Evolutionary conservation across 2,329 filamentous ascomycete genomes (phyloP).

Genomic region (Cladophialophora bantiana): DNA sequence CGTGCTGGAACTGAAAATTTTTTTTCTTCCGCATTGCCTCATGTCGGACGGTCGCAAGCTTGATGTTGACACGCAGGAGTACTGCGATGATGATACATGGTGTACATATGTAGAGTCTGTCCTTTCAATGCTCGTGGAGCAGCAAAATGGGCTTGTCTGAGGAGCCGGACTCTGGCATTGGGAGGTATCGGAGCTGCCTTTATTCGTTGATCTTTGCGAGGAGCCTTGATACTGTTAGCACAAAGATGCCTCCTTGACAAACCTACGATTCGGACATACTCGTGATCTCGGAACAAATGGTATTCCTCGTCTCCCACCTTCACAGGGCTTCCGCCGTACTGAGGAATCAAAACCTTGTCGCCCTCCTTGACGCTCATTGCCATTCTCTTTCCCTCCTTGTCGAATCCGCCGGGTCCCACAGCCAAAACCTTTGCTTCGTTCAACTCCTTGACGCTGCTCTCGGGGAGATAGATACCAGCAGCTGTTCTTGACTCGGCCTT

Average conservation of each 20-base stretch:
- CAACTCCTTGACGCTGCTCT: constrained; percentile 95
- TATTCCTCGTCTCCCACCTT: constrained; percentile 98
- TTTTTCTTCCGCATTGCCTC: constrained; percentile 16
- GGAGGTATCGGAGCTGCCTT: constrained; percentile 43
- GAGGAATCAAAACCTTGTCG: constrained; percentile 94
- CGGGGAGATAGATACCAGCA: constrained; percentile 95
- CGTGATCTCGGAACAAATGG: constrained; percentile 94
- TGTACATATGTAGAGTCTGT: constrained; percentile 30
- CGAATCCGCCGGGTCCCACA: constrained; percentile 85
- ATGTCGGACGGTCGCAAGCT: constrained; percentile 15
- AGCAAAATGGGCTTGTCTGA: not conserved
- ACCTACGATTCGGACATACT: constrained; percentile 69
- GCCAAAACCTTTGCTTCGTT: constrained; percentile 97
- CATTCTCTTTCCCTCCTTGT: constrained; percentile 88
- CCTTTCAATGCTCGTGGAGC: constrained; percentile 1
- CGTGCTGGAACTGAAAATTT: constrained; percentile 28
- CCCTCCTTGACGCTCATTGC: constrained; percentile 81
- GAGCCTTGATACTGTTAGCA: constrained; percentile 65
- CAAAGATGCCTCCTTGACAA: constrained; percentile 5
- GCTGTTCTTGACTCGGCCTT: constrained; percentile 98
- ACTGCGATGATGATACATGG: constrained; percentile 32
- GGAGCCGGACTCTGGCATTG: constrained; percentile 7
- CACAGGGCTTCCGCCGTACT: constrained; percentile 93
- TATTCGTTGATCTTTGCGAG: constrained; percentile 99
- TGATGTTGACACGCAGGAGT: constrained; percentile 8